Base-by-base conservation (phyloP, 129 eudicot species). In the Solidago caesia region DNA sequence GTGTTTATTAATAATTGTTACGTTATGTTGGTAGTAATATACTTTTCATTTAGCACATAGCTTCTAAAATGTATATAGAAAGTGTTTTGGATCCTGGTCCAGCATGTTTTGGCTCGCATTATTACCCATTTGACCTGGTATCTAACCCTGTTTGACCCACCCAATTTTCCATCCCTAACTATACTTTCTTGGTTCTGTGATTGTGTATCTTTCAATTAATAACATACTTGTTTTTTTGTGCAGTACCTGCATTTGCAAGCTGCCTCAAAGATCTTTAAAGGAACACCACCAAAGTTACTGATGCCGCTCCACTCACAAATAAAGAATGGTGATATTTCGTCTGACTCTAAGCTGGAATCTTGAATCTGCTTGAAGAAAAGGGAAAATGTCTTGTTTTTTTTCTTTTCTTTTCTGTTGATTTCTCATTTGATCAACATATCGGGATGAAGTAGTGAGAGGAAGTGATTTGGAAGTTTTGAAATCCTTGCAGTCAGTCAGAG, bases 261-360 rank as follows among this genome's bases (percentile, higher is more conserved):
- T 25, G 79, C 86, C 57, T 77, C 83, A 9, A 77, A 73, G 82
- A 78, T 82, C 27, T 81, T 68, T 39, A 79, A 77, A 70, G 88
- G 85, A 70, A 75, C 82, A 59, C 84, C 75, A 67, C 81, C 70
- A 4, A 84, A 75, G 67, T 65, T 84, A 62, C 75, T 74, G 67
- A 57, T 73, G 70, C 79, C 83, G 14, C 48, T 80, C 13, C 77
- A 75, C 68, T 78, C 79, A 14, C 86, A 85, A 71, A 59, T 76
- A 53, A 78, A 70, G 66, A 75, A 67, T 45, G 83, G 83, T 79
- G 88, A 84, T n/a, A 70, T 79, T 73, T 77, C 89, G 15, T 82
- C 92, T 3, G 90, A 79, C 82, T 73, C 88, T 63, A 83, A 85
- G 82, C 81, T 83, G 82, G 87, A 89, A 79, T 79, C 88, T 77